Base-by-base conservation (phyloP, 164 flowering plant species). In the Umbilicus rupestris region DNA sequence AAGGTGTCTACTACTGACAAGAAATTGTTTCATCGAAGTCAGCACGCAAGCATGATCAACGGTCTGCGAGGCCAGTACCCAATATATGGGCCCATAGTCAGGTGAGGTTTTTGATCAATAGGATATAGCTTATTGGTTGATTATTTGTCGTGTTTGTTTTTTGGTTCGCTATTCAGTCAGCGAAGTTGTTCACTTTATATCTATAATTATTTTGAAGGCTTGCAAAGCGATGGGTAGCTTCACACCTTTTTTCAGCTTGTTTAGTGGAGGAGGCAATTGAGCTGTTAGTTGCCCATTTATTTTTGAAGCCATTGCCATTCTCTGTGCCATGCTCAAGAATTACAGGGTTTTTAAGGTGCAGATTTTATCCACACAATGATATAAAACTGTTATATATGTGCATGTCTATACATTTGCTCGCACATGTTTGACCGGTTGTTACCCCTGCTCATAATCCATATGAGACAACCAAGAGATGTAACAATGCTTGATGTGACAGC, bases 191-290 rank as follows among this genome's bases (percentile, higher is more conserved):
- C 28, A 52, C 60, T 47, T 24, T 24, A 17, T 50, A 68, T 58
- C 63, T 46, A 5, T 4, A 62, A 35, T 20, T 68, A 70, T n/a
- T 75, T 49, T 73, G 67, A 73, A 94, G 99, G 88, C 88, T 94
- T 78, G 99, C 96, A 41, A 94, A 94, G 75, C 83, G 97, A 64
- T 94, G 99, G 99, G 82, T 87, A 70, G 74, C 96, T 75, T 86
- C 99, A 14, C 99, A 94, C 81, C 81, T 94, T n/a, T 88, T 94
- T 73, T 94, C 99, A 20, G 74, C 83, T 33, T 77, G 75, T 75
- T 74, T 94, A 72, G 72, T 55, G 22, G 97, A 85, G 72, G 99
- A 91, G 77, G 90, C 88, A 63, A 70, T 91, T 74, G 99, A 94
- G 71, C 80, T 94, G 50, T 72, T 94, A 82, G 97, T 89, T 49